Base-by-base conservation (phyloP, 306 rosid genomes). In the Amphicarpaea edgeworthii region DNA sequence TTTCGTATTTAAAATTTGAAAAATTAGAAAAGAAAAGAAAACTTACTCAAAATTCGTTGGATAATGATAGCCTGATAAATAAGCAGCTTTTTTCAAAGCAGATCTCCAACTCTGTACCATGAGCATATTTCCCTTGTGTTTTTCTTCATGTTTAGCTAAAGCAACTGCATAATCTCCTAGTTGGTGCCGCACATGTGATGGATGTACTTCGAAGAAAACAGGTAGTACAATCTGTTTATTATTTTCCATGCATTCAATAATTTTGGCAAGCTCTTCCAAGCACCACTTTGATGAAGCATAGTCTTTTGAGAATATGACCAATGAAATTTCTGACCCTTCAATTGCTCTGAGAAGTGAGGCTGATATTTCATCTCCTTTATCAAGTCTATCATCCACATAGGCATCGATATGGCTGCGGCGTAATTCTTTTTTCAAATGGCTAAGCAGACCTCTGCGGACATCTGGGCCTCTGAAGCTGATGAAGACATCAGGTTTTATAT, bases 261-360 rank as follows among this genome's bases (percentile, higher is more conserved):
- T 55, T 23, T 55, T 55, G 34, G 34, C 34, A 55, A 55, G 62
- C 37, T 55, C 62, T 1, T 55, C 62, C 17, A 55, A 24, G 16
- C 62, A 55, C 62, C 37, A 55, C 16, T 11, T 5, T 11, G 62
- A 55, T 11, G 62, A 55, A 55, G 62, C 62, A 55, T 23, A 55
- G 62, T 55, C 8, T 23, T 23, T 55, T 26, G 62, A 55, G 62
- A 55, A 55, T 20, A 55, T 24, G 37, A 55, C 62, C 34, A 55
- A 21, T 12, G 11, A 21, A 12, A 55, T 23, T 21, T 12, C 8
- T 12, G 62, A 55, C 0, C 4, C 62, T 55, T 55, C 62, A 55
- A 55, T 55, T 23, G 37, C 62, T 55, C 17, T 55, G 8, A 12
- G 62, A 23, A 55, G 37, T 12, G 37, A 23, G 16, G 62, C 1